These are phyloP conservation scores for Nicotiana tomentosiformis DNA, from an alignment of 257 asterid genomes.

Conservation along the genomic window DNA sequence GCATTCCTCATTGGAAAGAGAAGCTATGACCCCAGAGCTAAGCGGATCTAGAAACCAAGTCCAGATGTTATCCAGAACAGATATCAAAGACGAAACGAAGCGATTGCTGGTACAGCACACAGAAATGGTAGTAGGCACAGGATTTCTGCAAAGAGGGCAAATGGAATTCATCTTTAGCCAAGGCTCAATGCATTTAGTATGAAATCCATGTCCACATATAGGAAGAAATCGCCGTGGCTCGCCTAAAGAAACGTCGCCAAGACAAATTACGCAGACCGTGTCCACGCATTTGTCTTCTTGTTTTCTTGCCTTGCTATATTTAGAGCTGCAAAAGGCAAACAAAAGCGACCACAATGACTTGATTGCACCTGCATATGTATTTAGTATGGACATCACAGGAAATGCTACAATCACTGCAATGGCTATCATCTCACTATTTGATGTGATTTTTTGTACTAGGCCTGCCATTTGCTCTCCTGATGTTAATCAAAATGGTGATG, in stretches of 20 bases:
- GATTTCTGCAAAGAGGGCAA: conserved; percentile 13
- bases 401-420: not conserved
- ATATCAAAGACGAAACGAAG: not conserved
- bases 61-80: not conserved
- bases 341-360: not conserved
- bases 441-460: not conserved
- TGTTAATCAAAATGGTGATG: not conserved
- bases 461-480: not conserved
- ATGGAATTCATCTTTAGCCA: conserved; percentile 5
- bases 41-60: conserved; percentile 4
- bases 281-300: not conserved
- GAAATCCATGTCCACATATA: conserved; percentile 9
- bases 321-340: not conserved
- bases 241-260: not conserved
- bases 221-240: not conserved
- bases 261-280: not conserved
- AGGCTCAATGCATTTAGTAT: conserved; percentile 9
- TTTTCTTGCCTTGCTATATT: not conserved
- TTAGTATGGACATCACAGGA: conserved; percentile 1
- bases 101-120: not conserved
- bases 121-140: not conserved
- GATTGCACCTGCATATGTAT: not conserved
- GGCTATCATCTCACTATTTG: not conserved
- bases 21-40: not conserved
- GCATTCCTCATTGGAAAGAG: conserved; percentile 9